Evolutionary conservation across 805 yeast genomes (phyloP).

Genomic region (Kluyveromyces nonfermentans): DNA sequence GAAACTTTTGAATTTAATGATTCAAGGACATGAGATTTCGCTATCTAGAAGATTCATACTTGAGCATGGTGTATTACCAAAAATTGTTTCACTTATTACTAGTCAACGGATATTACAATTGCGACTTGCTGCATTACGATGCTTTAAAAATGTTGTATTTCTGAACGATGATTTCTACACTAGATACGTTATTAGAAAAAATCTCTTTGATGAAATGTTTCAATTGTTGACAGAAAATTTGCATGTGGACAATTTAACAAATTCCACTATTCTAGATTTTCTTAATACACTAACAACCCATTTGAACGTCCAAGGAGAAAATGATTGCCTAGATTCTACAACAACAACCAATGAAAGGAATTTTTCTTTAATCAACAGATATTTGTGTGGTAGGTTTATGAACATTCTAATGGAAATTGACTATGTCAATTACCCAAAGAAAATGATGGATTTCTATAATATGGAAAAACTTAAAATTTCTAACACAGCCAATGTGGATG

Average conservation of each 20-base stretch:
- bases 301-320: conserved; percentile 6
- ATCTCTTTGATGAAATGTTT: conserved; percentile 43
- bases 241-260: conserved; percentile 50
- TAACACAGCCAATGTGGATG: background rate
- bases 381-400: conserved; percentile 25
- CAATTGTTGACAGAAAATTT: conserved; percentile 39
- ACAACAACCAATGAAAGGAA: conserved; percentile 13
- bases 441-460: conserved; percentile 23
- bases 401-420: conserved; percentile 25
- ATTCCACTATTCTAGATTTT: conserved; percentile 68
- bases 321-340: conserved; percentile 17
- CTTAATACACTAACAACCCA: conserved; percentile 31
- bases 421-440: conserved; percentile 23
- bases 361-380: conserved; percentile 21
- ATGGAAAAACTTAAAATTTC: conserved; percentile 3
- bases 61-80: conserved; percentile 47
- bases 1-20: conserved; percentile 60
- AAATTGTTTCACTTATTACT: conserved; percentile 42
- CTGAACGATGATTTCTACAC: conserved; percentile 56
- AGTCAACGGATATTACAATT: conserved; percentile 36
- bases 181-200: conserved; percentile 45
- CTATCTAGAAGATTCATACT: conserved; percentile 55
- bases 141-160: conserved; percentile 52
- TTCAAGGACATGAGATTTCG: conserved; percentile 50
- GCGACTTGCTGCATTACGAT: conserved; percentile 58